Evolutionary conservation across 108 stramenopile species (phyloP), one percentile per base, ranked within the genome.

Genomic region (Epipyxis sp.): DNA sequence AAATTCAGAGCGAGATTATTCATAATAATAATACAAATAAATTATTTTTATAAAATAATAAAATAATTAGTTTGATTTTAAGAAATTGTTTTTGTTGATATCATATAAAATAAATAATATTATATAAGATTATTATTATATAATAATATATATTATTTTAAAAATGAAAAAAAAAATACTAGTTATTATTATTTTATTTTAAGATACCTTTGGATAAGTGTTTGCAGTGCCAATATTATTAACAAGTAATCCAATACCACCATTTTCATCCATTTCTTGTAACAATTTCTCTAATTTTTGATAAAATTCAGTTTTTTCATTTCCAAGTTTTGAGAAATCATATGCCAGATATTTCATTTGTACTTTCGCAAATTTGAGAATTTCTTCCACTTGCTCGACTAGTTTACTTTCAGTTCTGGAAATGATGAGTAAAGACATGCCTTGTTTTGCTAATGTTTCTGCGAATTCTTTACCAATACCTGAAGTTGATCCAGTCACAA

Each of bases 341-440:
- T 65, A 65, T 32, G 61, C 61, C 61, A 65, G 34, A 32, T 65
- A 65, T 32, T 32, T 16, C 61, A 65, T 32, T 32, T 16, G 30
- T 32, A 65, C 61, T 16, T 32, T 57, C n/a, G n/a, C n/a, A n/a
- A n/a, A n/a, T n/a, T n/a, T n/a, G n/a, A n/a, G n/a, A n/a, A 74
- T 74, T 32, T 74, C 71, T 54, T 37, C 50, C 71, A 27, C n/a
- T 42, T 74, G 71, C 50, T 74, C 71, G n/a, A 43, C 43, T 42
- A 74, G 50, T 32, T 74, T 74, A 13, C 43, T 42, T 42, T 74
- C 32, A 29, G 71, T 10, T 37, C 32, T 6, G 44, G 71, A 74
- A 29, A 74, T 74, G 71, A 74, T 46, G 42, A 74, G 44, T 27
- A 74, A 27, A 29, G n/a, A 30, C 44, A 74, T 16, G 50, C 71